These are phyloP conservation scores for Termitomyces sp. DNA, from an alignment of 768 basidiomycete species.

Conservation along the genomic window DNA sequence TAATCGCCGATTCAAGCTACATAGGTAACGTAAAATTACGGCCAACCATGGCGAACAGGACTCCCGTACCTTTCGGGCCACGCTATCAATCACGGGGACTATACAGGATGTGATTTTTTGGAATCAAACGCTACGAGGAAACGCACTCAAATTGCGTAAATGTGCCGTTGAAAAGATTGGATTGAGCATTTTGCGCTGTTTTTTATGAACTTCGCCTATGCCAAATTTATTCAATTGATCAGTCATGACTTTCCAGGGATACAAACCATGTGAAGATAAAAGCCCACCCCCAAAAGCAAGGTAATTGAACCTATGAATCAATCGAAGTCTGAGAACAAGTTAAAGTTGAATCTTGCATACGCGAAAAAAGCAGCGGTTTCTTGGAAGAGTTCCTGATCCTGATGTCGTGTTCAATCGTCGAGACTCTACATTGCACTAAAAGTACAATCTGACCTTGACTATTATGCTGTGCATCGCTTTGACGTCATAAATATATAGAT, in stretches of 20 bases:
- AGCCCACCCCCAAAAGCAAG: conserved; percentile 11
- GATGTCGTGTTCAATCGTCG: not conserved
- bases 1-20: conserved; percentile 9
- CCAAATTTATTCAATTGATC: not conserved
- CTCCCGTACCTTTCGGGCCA: conserved; percentile 11
- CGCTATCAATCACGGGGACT: conserved; percentile 15
- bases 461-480: conserved; percentile 10
- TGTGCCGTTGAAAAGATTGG: conserved; percentile 31
- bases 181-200: conserved; percentile 31
- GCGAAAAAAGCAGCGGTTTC: conserved; percentile 9
- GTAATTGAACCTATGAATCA: not conserved
- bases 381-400: conserved; percentile 11
- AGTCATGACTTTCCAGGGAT: not conserved
- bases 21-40: not conserved
- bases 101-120: not conserved
- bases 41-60: not conserved
- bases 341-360: not conserved
- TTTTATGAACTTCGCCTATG: conserved; percentile 14
- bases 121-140: not conserved
- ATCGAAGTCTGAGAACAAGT: not conserved
- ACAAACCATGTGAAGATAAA: conserved; percentile 8
- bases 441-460: conserved; percentile 3
- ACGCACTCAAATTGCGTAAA: conserved; percentile 22
- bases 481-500: conserved; percentile 9
- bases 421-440: not conserved